Evolutionary conservation across 208 protist genomes (phyloP).

Genomic region (Angomonas deanei): DNA sequence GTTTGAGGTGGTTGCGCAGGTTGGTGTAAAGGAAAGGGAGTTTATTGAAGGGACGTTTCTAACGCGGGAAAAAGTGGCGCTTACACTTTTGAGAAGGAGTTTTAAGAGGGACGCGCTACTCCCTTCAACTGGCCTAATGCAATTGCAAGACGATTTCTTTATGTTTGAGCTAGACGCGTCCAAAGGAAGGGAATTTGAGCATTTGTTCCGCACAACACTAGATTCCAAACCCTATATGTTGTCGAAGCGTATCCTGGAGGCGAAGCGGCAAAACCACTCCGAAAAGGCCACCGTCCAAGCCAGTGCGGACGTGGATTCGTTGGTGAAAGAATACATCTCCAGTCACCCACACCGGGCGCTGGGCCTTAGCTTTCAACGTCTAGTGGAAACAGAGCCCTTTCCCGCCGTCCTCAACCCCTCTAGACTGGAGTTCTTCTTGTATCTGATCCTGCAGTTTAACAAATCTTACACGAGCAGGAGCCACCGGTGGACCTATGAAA

Average conservation of each 20-base stretch:
- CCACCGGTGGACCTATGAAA: conserved; percentile 30
- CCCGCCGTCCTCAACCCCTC: conserved; percentile 26
- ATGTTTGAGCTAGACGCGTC: conserved; percentile 60
- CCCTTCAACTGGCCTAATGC: conserved; percentile 22
- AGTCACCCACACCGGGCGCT: not conserved
- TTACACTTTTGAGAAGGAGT: conserved; percentile 39
- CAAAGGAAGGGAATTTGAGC: conserved; percentile 32
- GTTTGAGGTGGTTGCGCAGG: conserved; percentile 25
- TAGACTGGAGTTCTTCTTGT: conserved; percentile 46
- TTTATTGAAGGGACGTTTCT: conserved; percentile 44
- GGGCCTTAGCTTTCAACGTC: conserved; percentile 15
- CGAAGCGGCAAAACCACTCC: not conserved
- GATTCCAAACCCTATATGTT: conserved; percentile 9
- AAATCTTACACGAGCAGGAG: conserved; percentile 30
- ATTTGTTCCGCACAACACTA: conserved; percentile 18
- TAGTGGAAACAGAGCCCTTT: conserved; percentile 21
- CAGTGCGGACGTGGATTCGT: not conserved
- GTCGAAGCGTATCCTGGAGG: conserved; percentile 8
- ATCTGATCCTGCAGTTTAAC: conserved; percentile 61
- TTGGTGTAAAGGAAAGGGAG: conserved; percentile 39
- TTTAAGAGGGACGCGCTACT: conserved; percentile 63
- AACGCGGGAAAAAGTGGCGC: conserved; percentile 1
- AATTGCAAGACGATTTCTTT: conserved; percentile 40
- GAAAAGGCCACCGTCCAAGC: too few species aligned
- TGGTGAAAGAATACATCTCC: not conserved